These are phyloP conservation scores for Erysimum pusillum DNA, from an alignment of 441 rosid genomes.

Conservation along the genomic window DNA sequence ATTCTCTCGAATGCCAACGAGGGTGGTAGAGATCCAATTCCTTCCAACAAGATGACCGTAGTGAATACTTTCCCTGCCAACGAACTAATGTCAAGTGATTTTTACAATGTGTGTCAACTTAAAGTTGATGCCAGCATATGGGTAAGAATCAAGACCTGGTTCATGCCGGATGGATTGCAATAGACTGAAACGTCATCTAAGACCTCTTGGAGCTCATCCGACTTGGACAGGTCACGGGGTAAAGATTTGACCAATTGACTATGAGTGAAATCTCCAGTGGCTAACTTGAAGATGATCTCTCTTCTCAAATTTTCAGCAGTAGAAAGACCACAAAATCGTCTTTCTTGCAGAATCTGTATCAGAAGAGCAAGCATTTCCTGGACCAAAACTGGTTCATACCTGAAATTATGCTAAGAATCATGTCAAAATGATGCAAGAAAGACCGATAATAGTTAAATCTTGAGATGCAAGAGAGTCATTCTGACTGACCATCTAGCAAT, in stretches of 20 bases:
- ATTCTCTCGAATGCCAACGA: constrained; percentile 90
- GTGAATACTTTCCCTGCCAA: constrained; percentile 86
- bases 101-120: constrained; percentile 40
- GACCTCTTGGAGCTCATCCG: constrained; percentile 79
- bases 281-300: constrained; percentile 85
- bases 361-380: constrained; percentile 92
- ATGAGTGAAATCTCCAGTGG: constrained; percentile 91
- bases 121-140: constrained; percentile 34
- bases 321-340: constrained; percentile 86
- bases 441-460: constrained; percentile 14
- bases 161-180: constrained; percentile 88
- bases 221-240: constrained; percentile 89
- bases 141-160: constrained; percentile 75
- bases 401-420: constrained; percentile 50
- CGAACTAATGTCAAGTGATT: constrained; percentile 39
- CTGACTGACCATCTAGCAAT: constrained; percentile 26
- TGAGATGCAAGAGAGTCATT: constrained; percentile 24
- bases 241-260: constrained; percentile 92
- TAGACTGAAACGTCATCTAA: constrained; percentile 78
- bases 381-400: constrained; percentile 88
- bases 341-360: constrained; percentile 91
- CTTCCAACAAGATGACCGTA: constrained; percentile 84
- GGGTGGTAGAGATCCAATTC: constrained; percentile 97
- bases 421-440: constrained; percentile 34
- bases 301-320: constrained; percentile 87